phyloP scores from a whole-genome alignment of 176 grass and related monocot species.

The Carex kokanica region DNA sequence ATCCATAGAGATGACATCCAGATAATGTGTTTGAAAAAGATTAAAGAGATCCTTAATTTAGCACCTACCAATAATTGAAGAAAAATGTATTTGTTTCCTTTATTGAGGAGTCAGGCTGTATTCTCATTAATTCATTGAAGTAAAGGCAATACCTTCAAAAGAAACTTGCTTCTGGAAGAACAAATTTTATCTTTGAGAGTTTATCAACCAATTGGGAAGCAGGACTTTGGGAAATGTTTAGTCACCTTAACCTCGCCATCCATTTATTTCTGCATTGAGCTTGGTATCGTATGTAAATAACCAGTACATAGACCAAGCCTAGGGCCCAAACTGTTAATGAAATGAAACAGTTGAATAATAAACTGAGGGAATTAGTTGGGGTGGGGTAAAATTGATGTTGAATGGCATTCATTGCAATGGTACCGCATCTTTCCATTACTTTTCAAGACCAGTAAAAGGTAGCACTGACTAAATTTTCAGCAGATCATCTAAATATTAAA shows the following conservation, averaged over 20 bases:
- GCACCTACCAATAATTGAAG: not conserved
- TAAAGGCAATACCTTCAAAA: not conserved
- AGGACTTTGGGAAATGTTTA: not conserved
- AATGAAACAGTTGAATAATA: not conserved
- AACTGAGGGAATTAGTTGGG: not conserved
- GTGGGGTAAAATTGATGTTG: not conserved
- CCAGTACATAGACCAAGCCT: not conserved
- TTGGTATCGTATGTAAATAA: not conserved
- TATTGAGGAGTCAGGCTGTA: not conserved
- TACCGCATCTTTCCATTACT: not conserved
- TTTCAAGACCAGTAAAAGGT: not conserved
- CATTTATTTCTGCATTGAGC: not conserved
- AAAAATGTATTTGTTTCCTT: not conserved
- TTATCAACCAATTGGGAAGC: not conserved
- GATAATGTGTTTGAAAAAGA: not conserved
- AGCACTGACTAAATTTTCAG: not conserved
- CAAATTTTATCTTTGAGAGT: not conserved
- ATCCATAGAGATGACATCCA: not conserved
- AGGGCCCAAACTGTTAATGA: not conserved
- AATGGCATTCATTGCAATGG: not conserved
- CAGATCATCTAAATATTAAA: not conserved
- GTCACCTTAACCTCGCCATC: not conserved
- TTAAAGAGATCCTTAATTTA: not conserved
- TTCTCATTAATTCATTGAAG: not conserved
- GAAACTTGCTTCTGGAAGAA: not conserved